Base-by-base conservation (phyloP, 306 rosid species). In the Canavalia gladiata region DNA sequence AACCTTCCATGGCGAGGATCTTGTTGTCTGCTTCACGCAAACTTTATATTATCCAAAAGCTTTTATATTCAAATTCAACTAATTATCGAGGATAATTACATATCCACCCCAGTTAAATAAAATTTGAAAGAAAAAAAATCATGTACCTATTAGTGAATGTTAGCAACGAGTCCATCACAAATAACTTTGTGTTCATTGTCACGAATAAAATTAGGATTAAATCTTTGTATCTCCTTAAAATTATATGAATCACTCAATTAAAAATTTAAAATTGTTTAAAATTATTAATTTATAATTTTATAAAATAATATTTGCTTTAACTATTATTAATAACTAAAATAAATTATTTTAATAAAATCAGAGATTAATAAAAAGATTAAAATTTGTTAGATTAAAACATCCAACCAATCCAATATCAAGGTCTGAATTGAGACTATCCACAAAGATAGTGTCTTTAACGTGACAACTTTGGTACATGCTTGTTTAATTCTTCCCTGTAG, bases 11-110 rank as follows among this genome's bases (percentile, higher is more conserved):
- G 39, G 13, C 58, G 18, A 52, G 28, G 33, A 75, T 75, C 29
- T 64, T 66, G 46, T 60, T 51, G 78, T 62, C 68, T 34, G 33
- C 59, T 42, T 76, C 42, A 51, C 5, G 70, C 25, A 33, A 83
- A 63, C 78, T 29, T 57, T 31, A 18, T 28, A 72, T 39, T 63
- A 25, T 71, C 47, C 18, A 39, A 79, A 18, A 70, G 7, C 51
- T 11, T 18, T 72, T 68, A 46, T 68, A 68, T 8, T 41, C 18
- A 28, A 10, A 51, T 37, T 57, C 76, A 30, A n/a, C 68, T 63
- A 34, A 60, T 13, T 7, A 60, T 18, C 1, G 5, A 25, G 37
- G 60, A 33, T 9, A 54, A 55, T 77, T 72, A 13, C 29, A 7
- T 39, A 34, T 8, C 41, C 41, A 28, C 52, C 46, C 13, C 35